These are phyloP conservation scores for Phytophthora pluvialis DNA, from an alignment of 352 stramenopile species.

Conservation along the genomic window DNA sequence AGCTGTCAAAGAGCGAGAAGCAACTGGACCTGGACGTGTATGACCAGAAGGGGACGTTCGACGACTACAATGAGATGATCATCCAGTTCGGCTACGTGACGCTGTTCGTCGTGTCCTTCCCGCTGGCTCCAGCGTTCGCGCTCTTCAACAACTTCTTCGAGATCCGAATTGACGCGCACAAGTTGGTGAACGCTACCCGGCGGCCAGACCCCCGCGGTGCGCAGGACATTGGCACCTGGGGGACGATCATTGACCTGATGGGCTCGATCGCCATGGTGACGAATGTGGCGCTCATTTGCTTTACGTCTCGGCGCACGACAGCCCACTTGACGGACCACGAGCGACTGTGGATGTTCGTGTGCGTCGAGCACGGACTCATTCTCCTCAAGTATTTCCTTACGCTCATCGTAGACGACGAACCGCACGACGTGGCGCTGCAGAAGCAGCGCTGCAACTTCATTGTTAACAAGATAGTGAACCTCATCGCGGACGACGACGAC, in stretches of 20 bases:
- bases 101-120: conserved; percentile 94
- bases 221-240: conserved; percentile 94
- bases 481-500: conserved; percentile 79
- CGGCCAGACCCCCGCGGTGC: conserved; percentile 77
- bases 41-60: conserved; percentile 79
- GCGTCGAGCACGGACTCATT: conserved; percentile 67
- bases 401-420: conserved; percentile 75
- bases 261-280: conserved; percentile 90
- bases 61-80: conserved; percentile 91
- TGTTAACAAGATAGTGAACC: conserved; percentile 75
- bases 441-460: conserved; percentile 77
- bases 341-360: conserved; percentile 71
- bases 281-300: conserved; percentile 94
- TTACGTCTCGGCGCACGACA: conserved; percentile 83
- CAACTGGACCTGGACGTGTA: conserved; percentile 74
- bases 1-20: conserved; percentile 56
- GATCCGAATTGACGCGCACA: conserved; percentile 90
- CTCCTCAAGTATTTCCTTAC: conserved; percentile 75
- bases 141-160: conserved; percentile 94
- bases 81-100: conserved; percentile 93
- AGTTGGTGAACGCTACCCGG: conserved; percentile 77
- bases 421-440: conserved; percentile 68
- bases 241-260: conserved; percentile 90
- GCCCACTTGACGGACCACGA: conserved; percentile 46
- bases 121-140: conserved; percentile 89